phyloP scores from a whole-genome alignment of 176 grass and related monocot species.

The Saccharum officinarum region DNA sequence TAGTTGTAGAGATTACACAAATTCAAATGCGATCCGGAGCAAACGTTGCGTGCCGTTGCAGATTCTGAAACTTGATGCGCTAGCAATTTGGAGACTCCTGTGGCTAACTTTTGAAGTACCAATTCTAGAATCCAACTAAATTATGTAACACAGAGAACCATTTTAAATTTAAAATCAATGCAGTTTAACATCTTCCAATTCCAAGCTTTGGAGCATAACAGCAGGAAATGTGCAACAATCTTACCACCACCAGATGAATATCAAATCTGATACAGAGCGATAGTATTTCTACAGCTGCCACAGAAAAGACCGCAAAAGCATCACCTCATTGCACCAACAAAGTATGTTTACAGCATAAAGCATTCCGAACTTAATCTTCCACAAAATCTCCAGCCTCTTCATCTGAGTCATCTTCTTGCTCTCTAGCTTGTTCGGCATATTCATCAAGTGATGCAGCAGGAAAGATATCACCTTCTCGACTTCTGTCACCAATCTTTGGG shows the following conservation, averaged over 20 bases:
- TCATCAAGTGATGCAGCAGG: slow-evolving; percentile 60
- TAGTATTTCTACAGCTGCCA: neutral
- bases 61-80: neutral
- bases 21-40: neutral
- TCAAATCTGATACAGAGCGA: neutral
- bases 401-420: slow-evolving; percentile 41
- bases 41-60: neutral
- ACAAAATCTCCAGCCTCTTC: slow-evolving; percentile 44
- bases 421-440: slow-evolving; percentile 55
- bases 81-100: neutral
- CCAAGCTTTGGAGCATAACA: neutral
- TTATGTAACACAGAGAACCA: neutral
- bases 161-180: neutral
- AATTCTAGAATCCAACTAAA: no score
- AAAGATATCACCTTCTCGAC: slow-evolving; percentile 73
- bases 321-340: neutral
- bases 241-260: neutral
- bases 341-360: neutral
- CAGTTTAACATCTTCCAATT: neutral
- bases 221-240: neutral
- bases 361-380: slow-evolving; percentile 28
- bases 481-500: slow-evolving; percentile 75
- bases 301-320: neutral
- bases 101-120: neutral
- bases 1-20: no score